Percentiles rank a stretch among this genome's conserved stretches.
These are phyloP conservation scores for Selaginella tamariscina DNA, from an alignment of 75 land plant species.

Conservation along the genomic window DNA sequence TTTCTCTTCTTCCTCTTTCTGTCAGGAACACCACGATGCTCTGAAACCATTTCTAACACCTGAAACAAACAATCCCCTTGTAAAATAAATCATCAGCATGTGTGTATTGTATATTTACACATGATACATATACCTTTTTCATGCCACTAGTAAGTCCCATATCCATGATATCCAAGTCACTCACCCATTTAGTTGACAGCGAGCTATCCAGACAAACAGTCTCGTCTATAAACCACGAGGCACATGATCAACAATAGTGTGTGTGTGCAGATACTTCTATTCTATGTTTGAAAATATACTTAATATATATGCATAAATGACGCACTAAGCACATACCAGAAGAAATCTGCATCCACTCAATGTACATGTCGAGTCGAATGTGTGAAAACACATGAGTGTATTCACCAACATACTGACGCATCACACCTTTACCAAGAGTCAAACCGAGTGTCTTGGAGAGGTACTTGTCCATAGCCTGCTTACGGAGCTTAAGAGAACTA, in stretches of 20 bases:
- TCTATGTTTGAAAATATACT: not conserved
- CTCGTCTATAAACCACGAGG: not conserved
- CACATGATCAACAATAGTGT: not conserved
- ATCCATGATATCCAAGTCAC: constrained; percentile 25
- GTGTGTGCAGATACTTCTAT: not conserved
- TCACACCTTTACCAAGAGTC: constrained; percentile 16
- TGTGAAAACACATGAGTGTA: constrained; percentile 77
- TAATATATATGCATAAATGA: not conserved
- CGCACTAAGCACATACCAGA: constrained; percentile 24
- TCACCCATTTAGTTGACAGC: constrained; percentile 42
- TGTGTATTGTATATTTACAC: not conserved
- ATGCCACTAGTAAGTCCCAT: constrained; percentile 90
- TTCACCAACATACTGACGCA: constrained; percentile 59
- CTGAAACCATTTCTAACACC: not conserved
- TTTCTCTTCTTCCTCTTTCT: too few species aligned
- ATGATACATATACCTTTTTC: constrained; percentile 44
- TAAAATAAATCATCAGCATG: too few species aligned
- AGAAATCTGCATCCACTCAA: constrained; percentile 49
- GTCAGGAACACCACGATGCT: too few species aligned
- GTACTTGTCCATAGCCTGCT: constrained; percentile 39
- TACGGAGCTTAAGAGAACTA: constrained; percentile 24
- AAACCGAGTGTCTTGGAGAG: constrained; percentile 37
- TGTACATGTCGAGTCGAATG: constrained; percentile 67
- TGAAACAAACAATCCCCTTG: too few species aligned
- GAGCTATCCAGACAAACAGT: constrained; percentile 24